These are phyloP conservation scores for Fistulinella prunicolor DNA, from an alignment of 768 basidiomycete genomes.

Conservation along the genomic window DNA sequence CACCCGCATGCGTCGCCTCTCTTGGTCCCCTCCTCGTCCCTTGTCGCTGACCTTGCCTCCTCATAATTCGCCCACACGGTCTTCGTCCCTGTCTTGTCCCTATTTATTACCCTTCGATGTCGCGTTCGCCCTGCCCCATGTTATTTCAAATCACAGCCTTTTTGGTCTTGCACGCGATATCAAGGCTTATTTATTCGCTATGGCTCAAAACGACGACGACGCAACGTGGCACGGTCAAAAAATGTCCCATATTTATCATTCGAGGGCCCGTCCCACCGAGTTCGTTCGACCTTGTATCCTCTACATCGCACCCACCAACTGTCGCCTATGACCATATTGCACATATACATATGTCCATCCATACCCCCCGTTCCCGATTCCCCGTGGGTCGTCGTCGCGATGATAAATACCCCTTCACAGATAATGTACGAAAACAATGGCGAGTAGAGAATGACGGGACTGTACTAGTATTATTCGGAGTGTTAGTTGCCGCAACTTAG, in stretches of 20 bases:
- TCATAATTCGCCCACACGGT: constrained; percentile 11
- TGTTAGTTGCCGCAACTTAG: constrained; percentile 31
- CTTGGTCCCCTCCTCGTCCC: constrained; percentile 21
- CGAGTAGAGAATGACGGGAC: constrained; percentile 29
- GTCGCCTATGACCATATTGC: constrained; percentile 31
- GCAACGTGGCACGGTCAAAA: constrained; percentile 20
- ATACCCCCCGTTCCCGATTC: constrained; percentile 15
- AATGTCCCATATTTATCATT: constrained; percentile 28
- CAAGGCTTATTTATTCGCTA: constrained; percentile 31
- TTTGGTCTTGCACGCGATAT: constrained; percentile 22
- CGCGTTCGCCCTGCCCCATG: constrained; percentile 11
- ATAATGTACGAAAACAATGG: constrained; percentile 27
- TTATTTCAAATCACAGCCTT: constrained; percentile 5
- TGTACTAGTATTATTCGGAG: constrained; percentile 33
- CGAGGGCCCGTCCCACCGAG: constrained; percentile 7
- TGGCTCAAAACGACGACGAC: constrained; percentile 28
- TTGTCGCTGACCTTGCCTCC: constrained; percentile 20
- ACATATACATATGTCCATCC: constrained; percentile 24
- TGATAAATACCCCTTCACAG: constrained; percentile 31
- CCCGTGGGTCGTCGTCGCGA: constrained; percentile 28
- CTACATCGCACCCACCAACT: constrained; percentile 21
- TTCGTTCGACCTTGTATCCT: constrained; percentile 29
- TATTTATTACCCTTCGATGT: constrained; percentile 32
- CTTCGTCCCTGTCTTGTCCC: constrained; percentile 12
- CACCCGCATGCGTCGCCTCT: constrained; percentile 28